Base-by-base conservation (phyloP, 345 rosid species). In the Hibiscus trionum region DNA sequence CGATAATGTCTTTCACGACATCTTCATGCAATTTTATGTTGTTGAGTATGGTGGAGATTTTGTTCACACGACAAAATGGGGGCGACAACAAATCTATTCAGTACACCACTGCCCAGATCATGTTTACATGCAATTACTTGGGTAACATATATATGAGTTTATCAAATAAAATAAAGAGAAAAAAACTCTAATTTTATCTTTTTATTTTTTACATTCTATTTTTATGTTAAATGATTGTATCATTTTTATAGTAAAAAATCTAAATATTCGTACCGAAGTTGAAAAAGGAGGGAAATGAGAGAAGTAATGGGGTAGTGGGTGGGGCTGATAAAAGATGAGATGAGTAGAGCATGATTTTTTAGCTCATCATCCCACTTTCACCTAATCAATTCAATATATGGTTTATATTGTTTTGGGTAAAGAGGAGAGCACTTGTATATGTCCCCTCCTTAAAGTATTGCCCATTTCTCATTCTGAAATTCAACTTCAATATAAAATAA, bases 41-140 rank as follows among this genome's bases (percentile, higher is more conserved):
- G 19, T 44, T 12, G 37, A 44, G 24, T 44, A 21, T 55, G 3
- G 24, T 42, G 14, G 52, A 31, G 70, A 31, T 16, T 15, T 1
- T 66, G 39, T 66, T 66, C 57, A 47, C 71, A 47, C 0, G 71
- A 47, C 57, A 15, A 15, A 39, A 47, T 47, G 24, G 39, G 61
- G 16, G 33, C 21, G 71, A 66, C 71, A 47, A 16, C 58, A 47
- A 66, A 66, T 66, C 71, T 66, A 47, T 7, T 56, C 3, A 26
- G 71, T 66, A 66, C 57, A 26, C 39, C 71, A 47, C 4, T 66
- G 39, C 14, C 24, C 21, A 66, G 70, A 66, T 66, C 70, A 47
- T 47, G 70, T 66, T 66, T 49, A 29, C 71, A 8, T 47, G 57
- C 71, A 47, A 47, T 39, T 39, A 3, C 70, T 66, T 46, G 6